A percentile compares a stretch with the other conserved stretches of the same genome.
Conservation (phyloP, 2,329 filamentous ascomycete genomes). For the Dendrostoma leiphaemia region DNA sequence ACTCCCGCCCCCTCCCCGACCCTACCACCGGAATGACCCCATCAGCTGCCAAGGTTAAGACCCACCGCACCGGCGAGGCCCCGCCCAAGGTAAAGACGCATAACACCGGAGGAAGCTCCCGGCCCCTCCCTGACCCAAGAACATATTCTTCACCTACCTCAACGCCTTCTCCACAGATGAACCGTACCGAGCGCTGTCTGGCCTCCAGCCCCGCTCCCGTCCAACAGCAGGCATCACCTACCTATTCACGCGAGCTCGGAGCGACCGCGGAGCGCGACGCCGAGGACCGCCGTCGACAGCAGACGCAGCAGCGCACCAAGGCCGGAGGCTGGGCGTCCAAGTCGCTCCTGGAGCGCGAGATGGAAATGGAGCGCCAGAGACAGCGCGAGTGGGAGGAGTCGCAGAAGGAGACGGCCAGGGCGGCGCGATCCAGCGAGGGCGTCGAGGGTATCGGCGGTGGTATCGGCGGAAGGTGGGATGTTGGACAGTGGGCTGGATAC, state of each 20-base stretch:
- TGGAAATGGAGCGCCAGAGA: conserved; percentile 74
- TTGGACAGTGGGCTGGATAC: conserved; percentile 72
- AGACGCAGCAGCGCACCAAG: conserved; percentile 60
- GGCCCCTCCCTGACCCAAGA: conserved; percentile 54
- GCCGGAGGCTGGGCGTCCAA: conserved; percentile 64
- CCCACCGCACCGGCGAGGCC: conserved; percentile 30
- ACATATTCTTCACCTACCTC: conserved; percentile 28
- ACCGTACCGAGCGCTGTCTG: conserved; percentile 58
- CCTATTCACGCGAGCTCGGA: conserved; percentile 46
- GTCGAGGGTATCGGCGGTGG: conserved; percentile 67
- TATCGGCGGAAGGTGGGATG: conserved; percentile 69
- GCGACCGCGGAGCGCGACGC: conserved; percentile 60
- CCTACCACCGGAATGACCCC: conserved; percentile 29
- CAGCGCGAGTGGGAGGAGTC: conserved; percentile 79
- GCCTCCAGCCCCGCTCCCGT: conserved; percentile 51
- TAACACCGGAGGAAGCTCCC: conserved; percentile 37
- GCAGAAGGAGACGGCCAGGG: conserved; percentile 62
- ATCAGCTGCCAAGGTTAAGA: conserved; percentile 27
- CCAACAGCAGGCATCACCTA: conserved; percentile 47
- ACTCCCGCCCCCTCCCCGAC: conserved; percentile 39
- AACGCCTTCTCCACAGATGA: conserved; percentile 27
- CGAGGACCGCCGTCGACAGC: conserved; percentile 59
- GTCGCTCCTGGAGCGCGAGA: conserved; percentile 74
- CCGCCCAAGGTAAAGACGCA: conserved; percentile 32
- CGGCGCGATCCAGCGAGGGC: conserved; percentile 48